Evolutionary conservation across 495 filamentous ascomycete genomes (phyloP).

Genomic region (Tuber melanosporum): DNA sequence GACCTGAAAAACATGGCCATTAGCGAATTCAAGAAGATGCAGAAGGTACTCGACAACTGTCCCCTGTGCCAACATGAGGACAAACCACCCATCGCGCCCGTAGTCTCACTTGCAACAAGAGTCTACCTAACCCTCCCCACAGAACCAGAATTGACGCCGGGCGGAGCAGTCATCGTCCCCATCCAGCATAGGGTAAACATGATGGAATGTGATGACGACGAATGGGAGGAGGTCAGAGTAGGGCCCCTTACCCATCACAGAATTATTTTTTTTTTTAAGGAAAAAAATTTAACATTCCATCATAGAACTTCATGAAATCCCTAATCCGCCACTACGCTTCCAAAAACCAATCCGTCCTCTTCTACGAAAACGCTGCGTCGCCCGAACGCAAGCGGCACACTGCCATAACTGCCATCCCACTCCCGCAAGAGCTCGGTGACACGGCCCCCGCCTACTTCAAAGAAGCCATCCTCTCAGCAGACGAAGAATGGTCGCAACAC

Average conservation of each 20-base stretch:
- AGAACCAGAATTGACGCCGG: slow-evolving; percentile 75
- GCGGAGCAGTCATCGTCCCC: slow-evolving; percentile 80
- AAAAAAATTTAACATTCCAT: background rate
- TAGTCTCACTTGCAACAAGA: slow-evolving; percentile 82
- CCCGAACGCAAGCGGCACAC: slow-evolving; percentile 76
- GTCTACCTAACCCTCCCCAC: slow-evolving; percentile 85
- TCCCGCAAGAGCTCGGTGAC: slow-evolving; percentile 79
- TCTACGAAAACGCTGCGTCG: slow-evolving; percentile 92
- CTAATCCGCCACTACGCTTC: slow-evolving; percentile 88
- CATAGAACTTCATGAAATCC: slow-evolving; percentile 90
- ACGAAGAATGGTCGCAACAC: slow-evolving; percentile 93
- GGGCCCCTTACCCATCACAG: slow-evolving; percentile 2
- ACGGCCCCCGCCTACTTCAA: slow-evolving; percentile 92
- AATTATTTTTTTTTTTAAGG: background rate
- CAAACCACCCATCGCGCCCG: slow-evolving; percentile 74
- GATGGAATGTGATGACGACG: slow-evolving; percentile 94
- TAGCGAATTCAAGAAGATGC: slow-evolving; percentile 82
- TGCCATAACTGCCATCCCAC: slow-evolving; percentile 74
- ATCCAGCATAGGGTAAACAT: slow-evolving; percentile 84
- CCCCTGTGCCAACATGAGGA: slow-evolving; percentile 92
- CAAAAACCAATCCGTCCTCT: slow-evolving; percentile 82
- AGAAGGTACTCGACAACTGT: slow-evolving; percentile 77
- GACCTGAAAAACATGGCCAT: slow-evolving; percentile 86
- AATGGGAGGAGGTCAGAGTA: slow-evolving; percentile 91
- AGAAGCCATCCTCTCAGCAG: slow-evolving; percentile 80